These are phyloP conservation scores for Chlamydomonas sphaeroides DNA, from an alignment of 139 green algal genomes.

Conservation along the genomic window DNA sequence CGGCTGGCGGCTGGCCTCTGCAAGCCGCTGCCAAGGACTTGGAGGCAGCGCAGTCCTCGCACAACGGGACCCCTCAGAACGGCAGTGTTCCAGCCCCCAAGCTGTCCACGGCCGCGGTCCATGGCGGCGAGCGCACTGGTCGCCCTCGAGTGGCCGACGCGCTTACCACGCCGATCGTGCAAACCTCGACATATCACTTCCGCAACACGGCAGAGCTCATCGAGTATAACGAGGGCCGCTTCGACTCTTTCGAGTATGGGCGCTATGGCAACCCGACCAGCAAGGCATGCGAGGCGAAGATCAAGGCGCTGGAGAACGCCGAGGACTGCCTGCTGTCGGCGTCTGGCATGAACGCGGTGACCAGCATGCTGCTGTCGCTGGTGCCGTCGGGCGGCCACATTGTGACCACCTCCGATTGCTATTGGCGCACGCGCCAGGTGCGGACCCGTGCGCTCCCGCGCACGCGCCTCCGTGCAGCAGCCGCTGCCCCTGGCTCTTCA, in stretches of 20 bases:
- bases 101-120: conserved; percentile 14
- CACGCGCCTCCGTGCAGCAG: no score
- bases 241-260: conserved; percentile 91
- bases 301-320: conserved; percentile 93
- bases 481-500: no score
- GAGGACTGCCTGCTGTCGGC: conserved; percentile 95
- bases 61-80: background rate
- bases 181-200: conserved; percentile 94
- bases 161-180: conserved; percentile 97
- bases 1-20: background rate
- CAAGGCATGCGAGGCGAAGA: conserved; percentile 91
- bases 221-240: conserved; percentile 95
- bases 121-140: conserved; percentile 83
- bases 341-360: conserved; percentile 96
- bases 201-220: conserved; percentile 92
- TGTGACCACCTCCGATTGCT: conserved; percentile 99
- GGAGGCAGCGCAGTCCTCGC: background rate
- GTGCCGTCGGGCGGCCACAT: conserved; percentile 97
- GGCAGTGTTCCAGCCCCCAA: background rate
- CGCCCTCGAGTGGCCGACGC: conserved; percentile 88
- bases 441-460: no score
- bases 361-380: conserved; percentile 99
- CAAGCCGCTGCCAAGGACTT: conserved; percentile 27
- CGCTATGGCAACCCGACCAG: conserved; percentile 99
- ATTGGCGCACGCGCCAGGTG: conserved; percentile 87